Percentiles rank a stretch among this genome's conserved stretches.
These are phyloP conservation scores for Scheffersomyces cryptocercus DNA, from an alignment of 1,139 yeast species.

Conservation along the genomic window DNA sequence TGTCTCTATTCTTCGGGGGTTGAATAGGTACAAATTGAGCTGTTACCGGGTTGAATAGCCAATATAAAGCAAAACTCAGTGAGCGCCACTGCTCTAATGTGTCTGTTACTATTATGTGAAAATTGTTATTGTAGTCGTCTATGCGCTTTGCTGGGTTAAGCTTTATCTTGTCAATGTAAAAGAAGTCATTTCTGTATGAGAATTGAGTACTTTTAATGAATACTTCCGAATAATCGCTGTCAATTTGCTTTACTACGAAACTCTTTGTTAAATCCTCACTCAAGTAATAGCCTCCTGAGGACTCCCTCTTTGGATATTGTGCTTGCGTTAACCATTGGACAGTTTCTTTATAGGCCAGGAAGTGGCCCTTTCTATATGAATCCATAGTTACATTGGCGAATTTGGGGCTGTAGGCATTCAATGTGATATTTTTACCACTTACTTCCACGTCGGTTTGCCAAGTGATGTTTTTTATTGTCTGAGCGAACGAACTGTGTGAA, in stretches of 20 bases:
- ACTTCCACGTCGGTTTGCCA: constrained; percentile 31
- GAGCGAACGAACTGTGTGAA: constrained; percentile 25
- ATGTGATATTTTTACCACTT: constrained; percentile 32
- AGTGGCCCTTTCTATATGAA: constrained; percentile 24
- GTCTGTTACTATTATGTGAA: constrained; percentile 40
- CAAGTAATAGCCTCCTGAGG: constrained; percentile 33
- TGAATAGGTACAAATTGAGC: constrained; percentile 44
- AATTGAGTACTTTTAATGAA: constrained; percentile 29
- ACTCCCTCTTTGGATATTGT: constrained; percentile 30
- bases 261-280: constrained; percentile 17
- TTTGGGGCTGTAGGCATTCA: constrained; percentile 30
- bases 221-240: constrained; percentile 16
- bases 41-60: constrained; percentile 42
- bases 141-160: constrained; percentile 37
- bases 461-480: constrained; percentile 19
- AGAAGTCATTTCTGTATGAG: constrained; percentile 34
- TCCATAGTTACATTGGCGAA: constrained; percentile 33
- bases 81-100: constrained; percentile 61
- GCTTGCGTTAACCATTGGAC: constrained; percentile 30
- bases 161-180: constrained; percentile 26
- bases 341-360: constrained; percentile 16
- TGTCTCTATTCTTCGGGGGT: constrained; percentile 12
- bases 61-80: constrained; percentile 66
- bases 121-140: constrained; percentile 21
- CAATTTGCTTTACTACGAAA: constrained; percentile 23